Conservation (phyloP, 1,139 yeast species). For the Yamadazyma conglobata region DNA sequence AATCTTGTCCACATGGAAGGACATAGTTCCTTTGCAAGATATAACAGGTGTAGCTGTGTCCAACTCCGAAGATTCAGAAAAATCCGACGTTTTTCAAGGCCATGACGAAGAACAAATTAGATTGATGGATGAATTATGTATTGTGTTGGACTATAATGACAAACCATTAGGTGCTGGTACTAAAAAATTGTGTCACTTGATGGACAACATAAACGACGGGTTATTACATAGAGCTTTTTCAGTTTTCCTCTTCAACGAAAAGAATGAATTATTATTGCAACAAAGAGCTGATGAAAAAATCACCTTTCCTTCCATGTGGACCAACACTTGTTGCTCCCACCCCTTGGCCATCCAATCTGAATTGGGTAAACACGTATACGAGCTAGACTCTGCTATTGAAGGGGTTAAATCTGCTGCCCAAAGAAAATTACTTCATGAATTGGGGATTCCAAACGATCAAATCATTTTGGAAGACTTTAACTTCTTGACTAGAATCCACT, state of each 20-base stretch:
- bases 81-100: slow-evolving; percentile 56
- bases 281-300: slow-evolving; percentile 95
- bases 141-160: slow-evolving; percentile 86
- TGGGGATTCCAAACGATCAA: slow-evolving; percentile 69
- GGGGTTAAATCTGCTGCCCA: slow-evolving; percentile 91
- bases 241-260: slow-evolving; percentile 80
- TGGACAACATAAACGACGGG: slow-evolving; percentile 83
- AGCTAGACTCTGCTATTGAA: slow-evolving; percentile 48
- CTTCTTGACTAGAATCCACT: slow-evolving; percentile 90
- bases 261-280: slow-evolving; percentile 76
- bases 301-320: slow-evolving; percentile 96
- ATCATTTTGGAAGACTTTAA: slow-evolving; percentile 70
- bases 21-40: slow-evolving; percentile 50
- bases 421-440: slow-evolving; percentile 86
- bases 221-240: slow-evolving; percentile 93
- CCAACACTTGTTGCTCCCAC: slow-evolving; percentile 98
- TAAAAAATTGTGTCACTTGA: slow-evolving; percentile 86
- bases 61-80: slow-evolving; percentile 17
- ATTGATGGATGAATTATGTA: slow-evolving; percentile 95
- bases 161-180: slow-evolving; percentile 90
- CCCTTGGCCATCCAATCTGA: slow-evolving; percentile 85
- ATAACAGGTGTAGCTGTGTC: slow-evolving; percentile 46
- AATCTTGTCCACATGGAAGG: slow-evolving; percentile 60
- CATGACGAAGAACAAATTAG: slow-evolving; percentile 93
- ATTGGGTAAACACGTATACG: slow-evolving; percentile 34